A percentile compares a stretch with the other conserved stretches of the same genome.
Evolutionary conservation across 139 green algal genomes (phyloP).

Genomic region (Micractinium conductrix): DNA sequence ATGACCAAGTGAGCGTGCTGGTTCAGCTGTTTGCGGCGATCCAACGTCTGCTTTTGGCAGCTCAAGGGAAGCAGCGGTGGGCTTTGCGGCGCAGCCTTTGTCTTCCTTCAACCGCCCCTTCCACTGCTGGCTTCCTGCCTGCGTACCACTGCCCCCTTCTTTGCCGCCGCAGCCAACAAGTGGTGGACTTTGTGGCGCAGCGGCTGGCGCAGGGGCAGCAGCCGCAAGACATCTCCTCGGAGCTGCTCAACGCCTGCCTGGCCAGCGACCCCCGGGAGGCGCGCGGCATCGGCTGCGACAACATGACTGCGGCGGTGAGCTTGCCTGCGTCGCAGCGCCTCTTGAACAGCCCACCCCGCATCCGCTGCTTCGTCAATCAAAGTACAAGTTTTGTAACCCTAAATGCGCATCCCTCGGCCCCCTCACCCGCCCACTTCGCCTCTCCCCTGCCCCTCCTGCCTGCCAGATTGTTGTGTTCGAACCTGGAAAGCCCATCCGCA

Average conservation of each 20-base stretch:
- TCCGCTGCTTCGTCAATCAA: too few relatives aligned
- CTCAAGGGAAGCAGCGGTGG: too few relatives aligned
- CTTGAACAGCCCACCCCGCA: too few relatives aligned
- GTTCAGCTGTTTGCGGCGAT: not conserved
- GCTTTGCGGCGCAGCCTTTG: too few relatives aligned
- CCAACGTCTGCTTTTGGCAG: not conserved
- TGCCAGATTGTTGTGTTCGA: constrained; percentile 31
- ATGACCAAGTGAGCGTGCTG: constrained; percentile 70
- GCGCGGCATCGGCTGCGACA: constrained; percentile 93
- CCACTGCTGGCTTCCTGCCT: too few relatives aligned
- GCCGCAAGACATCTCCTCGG: constrained; percentile 60
- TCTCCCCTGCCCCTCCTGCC: not conserved
- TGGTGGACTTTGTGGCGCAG: constrained; percentile 82
- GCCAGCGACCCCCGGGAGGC: constrained; percentile 83
- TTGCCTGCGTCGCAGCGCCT: constrained; percentile 28
- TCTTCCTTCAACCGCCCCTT: too few relatives aligned
- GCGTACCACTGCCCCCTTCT: not conserved
- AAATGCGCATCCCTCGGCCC: not conserved
- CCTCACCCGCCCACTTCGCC: not conserved
- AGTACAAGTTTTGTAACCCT: too few relatives aligned
- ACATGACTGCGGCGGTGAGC: constrained; percentile 82
- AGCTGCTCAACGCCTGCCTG: constrained; percentile 91
- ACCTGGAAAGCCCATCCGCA: not conserved
- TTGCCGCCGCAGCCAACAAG: constrained; percentile 66
- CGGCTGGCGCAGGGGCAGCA: constrained; percentile 60